Conservation (phyloP, 2,329 filamentous ascomycete species). For the Zymoseptoria brevis region DNA sequence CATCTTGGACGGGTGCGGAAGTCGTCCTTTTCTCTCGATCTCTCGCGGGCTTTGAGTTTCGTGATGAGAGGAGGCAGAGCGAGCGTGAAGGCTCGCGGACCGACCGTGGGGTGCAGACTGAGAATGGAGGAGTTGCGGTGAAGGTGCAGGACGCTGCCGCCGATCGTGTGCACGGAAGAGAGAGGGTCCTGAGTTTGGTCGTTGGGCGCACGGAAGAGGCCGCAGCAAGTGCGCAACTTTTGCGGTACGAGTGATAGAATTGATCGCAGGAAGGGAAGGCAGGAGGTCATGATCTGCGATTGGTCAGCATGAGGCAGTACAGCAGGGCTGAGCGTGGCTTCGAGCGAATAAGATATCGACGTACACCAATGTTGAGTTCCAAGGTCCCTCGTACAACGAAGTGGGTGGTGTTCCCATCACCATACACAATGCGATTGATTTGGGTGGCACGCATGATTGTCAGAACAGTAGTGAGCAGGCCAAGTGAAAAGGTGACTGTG, state of each 20-base stretch:
- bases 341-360: neutral
- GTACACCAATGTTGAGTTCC: conserved; percentile 14
- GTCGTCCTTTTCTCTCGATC: neutral
- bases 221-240: conserved; percentile 9
- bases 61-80: conserved; percentile 1
- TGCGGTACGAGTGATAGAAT: conserved; percentile 9
- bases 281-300: conserved; percentile 14
- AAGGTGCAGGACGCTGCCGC: conserved; percentile 4
- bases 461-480: conserved; percentile 11
- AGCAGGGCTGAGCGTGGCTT: neutral
- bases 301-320: neutral
- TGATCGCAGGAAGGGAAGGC: conserved; percentile 13
- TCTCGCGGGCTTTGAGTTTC: conserved; percentile 1
- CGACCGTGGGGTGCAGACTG: neutral
- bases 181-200: neutral
- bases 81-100: neutral
- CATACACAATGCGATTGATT: conserved; percentile 11
- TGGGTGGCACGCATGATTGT: conserved; percentile 12
- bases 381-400: conserved; percentile 11
- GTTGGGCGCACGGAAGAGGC: neutral
- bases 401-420: conserved; percentile 11
- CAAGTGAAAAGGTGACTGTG: conserved; percentile 11
- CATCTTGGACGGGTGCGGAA: neutral
- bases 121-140: neutral
- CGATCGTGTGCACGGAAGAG: conserved; percentile 4